phyloP scores from a whole-genome alignment of 1,284 basidiomycete genomes.

The Omphalotus olearius region DNA sequence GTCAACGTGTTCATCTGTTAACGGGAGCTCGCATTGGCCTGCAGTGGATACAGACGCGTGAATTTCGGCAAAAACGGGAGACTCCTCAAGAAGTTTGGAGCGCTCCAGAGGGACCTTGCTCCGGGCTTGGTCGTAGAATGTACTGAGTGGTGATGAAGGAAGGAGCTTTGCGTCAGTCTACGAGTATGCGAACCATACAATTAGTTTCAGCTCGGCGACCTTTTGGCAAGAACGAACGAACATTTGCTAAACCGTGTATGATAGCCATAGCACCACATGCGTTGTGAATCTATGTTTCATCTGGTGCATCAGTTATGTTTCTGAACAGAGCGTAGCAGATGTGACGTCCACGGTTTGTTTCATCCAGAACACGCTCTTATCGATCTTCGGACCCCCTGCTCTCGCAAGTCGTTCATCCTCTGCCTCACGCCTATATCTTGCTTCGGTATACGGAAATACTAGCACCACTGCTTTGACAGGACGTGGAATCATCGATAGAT shows the following conservation, averaged over 20 bases:
- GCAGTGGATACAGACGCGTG: background rate
- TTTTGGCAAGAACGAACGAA: background rate
- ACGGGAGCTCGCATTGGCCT: conserved; percentile 3
- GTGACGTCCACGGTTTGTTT: conserved; percentile 61
- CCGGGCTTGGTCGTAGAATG: background rate
- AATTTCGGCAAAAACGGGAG: background rate
- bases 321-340: background rate
- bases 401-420: conserved; percentile 52
- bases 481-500: conserved; percentile 62
- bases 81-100: background rate
- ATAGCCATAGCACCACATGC: conserved; percentile 7
- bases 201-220: background rate
- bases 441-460: conserved; percentile 72
- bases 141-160: background rate
- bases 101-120: background rate
- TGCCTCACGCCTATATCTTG: conserved; percentile 36
- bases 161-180: background rate
- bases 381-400: conserved; percentile 49
- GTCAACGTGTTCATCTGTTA: conserved; percentile 1
- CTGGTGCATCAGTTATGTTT: background rate
- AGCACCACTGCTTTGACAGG: conserved; percentile 81
- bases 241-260: conserved; percentile 5
- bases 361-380: conserved; percentile 67
- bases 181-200: background rate
- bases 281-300: background rate